Evolutionary conservation across 148 eudicot species (phyloP).

Genomic region (Suaeda aralocaspica): DNA sequence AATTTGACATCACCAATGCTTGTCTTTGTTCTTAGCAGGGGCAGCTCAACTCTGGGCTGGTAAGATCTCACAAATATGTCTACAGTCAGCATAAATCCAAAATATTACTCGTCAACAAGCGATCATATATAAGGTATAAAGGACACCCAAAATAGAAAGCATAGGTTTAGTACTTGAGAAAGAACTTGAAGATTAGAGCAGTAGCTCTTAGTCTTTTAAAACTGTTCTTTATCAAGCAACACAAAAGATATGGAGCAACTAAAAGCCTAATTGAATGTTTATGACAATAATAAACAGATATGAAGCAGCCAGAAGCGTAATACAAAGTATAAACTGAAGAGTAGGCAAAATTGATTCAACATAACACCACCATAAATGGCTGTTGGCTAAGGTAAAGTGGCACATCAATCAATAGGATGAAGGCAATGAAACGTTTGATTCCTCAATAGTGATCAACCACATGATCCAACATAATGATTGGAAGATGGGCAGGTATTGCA

Average conservation of each 20-base stretch:
- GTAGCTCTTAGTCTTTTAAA: not conserved
- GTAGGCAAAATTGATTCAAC: too few species aligned
- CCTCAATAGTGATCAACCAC: too few species aligned
- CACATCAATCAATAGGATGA: too few species aligned
- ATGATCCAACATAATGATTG: too few species aligned
- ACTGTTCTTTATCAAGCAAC: not conserved
- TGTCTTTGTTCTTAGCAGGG: conserved; percentile 51
- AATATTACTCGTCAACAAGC: not conserved
- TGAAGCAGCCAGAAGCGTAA: too few species aligned
- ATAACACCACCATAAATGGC: too few species aligned
- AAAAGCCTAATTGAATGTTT: not conserved
- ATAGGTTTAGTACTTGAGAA: not conserved
- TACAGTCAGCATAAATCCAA: conserved; percentile 13
- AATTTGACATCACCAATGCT: conserved; percentile 45
- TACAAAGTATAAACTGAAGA: not conserved
- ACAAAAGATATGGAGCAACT: not conserved
- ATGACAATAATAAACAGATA: not conserved
- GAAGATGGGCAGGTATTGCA: too few species aligned
- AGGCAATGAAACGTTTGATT: too few species aligned
- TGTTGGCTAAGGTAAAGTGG: too few species aligned
- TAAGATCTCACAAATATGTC: conserved; percentile 15
- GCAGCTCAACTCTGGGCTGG: conserved; percentile 57
- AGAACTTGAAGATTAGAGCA: not conserved
- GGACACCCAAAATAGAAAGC: not conserved
- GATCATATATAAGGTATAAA: too few species aligned